Evolutionary conservation across 1,284 basidiomycete species (phyloP).

Genomic region (Ganoderma sp.): DNA sequence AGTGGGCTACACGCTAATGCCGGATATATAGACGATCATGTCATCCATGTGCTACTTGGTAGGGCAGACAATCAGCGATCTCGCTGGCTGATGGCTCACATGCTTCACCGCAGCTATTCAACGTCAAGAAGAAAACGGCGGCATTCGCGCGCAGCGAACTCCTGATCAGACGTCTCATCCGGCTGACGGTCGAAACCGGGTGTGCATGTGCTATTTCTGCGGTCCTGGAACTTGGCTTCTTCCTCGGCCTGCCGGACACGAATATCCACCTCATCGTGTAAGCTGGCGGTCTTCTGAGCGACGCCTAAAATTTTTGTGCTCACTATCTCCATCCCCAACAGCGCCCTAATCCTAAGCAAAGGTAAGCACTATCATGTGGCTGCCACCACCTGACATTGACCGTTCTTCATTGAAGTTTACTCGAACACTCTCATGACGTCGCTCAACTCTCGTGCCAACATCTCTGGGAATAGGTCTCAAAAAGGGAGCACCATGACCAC

Average conservation of each 20-base stretch:
- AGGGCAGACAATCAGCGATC: neutral
- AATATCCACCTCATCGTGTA: conserved; percentile 18
- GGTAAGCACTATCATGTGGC: conserved; percentile 1
- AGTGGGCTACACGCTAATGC: neutral
- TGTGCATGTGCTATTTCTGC: conserved; percentile 19
- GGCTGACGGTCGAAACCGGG: conserved; percentile 17
- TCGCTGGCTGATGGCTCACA: neutral
- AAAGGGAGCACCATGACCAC: neutral
- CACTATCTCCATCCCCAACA: neutral
- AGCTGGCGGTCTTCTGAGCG: neutral
- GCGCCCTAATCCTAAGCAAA: conserved; percentile 18
- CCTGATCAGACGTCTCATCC: conserved; percentile 15
- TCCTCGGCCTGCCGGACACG: conserved; percentile 14
- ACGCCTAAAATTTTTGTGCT: neutral
- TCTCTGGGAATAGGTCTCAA: neutral
- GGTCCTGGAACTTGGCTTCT: conserved; percentile 16
- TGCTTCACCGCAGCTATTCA: conserved; percentile 13
- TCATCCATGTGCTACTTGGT: conserved; percentile 17
- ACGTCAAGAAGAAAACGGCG: conserved; percentile 6
- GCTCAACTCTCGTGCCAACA: conserved; percentile 11
- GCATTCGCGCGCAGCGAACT: conserved; percentile 14
- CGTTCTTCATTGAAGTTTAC: conserved; percentile 10
- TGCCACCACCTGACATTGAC: neutral
- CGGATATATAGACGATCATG: conserved; percentile 13
- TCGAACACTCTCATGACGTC: conserved; percentile 21